phyloP scores from a whole-genome alignment of 495 filamentous ascomycete species.

The Talaromyces adpressus region DNA sequence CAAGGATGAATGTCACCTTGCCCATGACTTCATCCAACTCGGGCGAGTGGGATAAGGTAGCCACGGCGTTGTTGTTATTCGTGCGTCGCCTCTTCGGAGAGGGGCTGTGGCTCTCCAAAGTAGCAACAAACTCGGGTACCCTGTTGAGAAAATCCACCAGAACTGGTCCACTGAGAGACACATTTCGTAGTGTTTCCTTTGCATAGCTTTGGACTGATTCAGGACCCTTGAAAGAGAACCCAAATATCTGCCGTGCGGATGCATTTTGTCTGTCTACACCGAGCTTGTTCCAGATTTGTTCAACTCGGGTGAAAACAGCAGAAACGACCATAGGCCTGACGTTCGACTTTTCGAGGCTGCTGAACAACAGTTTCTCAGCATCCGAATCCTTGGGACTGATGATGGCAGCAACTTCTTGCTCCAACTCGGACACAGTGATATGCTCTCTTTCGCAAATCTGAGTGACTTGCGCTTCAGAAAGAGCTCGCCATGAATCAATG shows the following conservation, averaged over 20 bases:
- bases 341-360: conserved; percentile 29
- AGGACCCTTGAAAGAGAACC: conserved; percentile 32
- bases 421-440: conserved; percentile 50
- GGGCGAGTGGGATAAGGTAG: conserved; percentile 28
- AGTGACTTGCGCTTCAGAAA: conserved; percentile 36
- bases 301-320: conserved; percentile 57
- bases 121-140: conserved; percentile 54
- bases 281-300: conserved; percentile 62
- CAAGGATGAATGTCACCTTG: conserved; percentile 78
- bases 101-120: conserved; percentile 56
- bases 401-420: conserved; percentile 52
- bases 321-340: conserved; percentile 46
- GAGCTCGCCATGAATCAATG: conserved; percentile 55
- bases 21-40: conserved; percentile 57
- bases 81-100: conserved; percentile 69
- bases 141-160: conserved; percentile 62
- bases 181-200: conserved; percentile 57
- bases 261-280: conserved; percentile 53
- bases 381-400: conserved; percentile 61
- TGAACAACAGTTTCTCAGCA: conserved; percentile 53
- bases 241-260: conserved; percentile 55
- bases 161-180: conserved; percentile 62
- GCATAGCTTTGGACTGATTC: conserved; percentile 43
- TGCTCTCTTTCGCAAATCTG: conserved; percentile 47
- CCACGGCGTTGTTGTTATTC: conserved; percentile 53